A percentile compares a stretch with the other conserved stretches of the same genome.
Conservation (phyloP, 257 asterid species). For the Schizonepeta tenuifolia region DNA sequence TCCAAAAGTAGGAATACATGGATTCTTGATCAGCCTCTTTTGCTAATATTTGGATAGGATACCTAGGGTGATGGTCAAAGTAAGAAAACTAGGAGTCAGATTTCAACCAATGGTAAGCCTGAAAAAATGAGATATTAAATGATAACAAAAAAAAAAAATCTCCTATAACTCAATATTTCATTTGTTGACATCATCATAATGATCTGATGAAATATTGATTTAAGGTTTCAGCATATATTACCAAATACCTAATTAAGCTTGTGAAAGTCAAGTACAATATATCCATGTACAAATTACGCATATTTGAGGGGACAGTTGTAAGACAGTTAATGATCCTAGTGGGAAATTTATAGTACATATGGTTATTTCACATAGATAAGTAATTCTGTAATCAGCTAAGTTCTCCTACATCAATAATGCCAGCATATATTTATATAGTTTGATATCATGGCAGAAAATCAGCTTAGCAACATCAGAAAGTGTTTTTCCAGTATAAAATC, state of each 20-base stretch:
- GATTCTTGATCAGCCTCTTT: background rate
- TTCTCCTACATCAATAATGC: background rate
- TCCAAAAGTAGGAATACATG: background rate
- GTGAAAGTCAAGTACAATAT: background rate
- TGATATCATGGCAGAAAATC: background rate
- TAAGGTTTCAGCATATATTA: background rate
- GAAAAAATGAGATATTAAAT: background rate
- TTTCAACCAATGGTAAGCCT: constrained; percentile 17
- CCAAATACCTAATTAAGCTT: background rate
- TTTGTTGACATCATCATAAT: constrained; percentile 15
- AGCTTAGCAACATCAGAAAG: constrained; percentile 12
- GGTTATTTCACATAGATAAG: background rate
- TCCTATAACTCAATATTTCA: constrained; percentile 1
- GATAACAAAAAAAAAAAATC: background rate
- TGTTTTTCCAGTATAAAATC: constrained; percentile 19
- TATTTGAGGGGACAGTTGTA: background rate
- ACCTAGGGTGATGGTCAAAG: constrained; percentile 4
- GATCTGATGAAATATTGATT: background rate
- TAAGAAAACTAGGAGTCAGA: background rate
- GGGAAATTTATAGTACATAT: background rate
- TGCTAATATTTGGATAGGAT: background rate
- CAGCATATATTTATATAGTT: background rate
- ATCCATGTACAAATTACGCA: background rate
- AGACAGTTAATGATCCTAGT: background rate
- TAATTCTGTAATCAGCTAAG: background rate